Conservation (phyloP, 2,329 filamentous ascomycete species). For the Aspergillus persii region DNA sequence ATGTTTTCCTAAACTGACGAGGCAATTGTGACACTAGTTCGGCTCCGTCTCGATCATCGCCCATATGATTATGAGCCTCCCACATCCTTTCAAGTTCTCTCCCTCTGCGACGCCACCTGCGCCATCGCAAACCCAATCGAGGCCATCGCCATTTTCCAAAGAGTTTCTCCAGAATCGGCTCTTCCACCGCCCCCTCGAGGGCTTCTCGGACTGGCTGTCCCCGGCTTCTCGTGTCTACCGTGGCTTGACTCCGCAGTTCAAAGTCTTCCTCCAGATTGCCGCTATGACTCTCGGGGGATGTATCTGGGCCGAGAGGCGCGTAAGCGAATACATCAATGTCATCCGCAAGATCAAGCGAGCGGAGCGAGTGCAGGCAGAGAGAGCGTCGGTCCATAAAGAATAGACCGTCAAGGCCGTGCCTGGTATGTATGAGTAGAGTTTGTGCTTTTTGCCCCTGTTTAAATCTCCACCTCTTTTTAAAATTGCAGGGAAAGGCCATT, state of each 20-base stretch:
- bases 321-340: constrained; percentile 46
- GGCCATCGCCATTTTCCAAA: constrained; percentile 28
- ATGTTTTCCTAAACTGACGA: not conserved
- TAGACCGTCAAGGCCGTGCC: not conserved
- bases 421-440: not conserved
- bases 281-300: constrained; percentile 49
- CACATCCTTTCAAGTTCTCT: constrained; percentile 43
- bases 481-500: not conserved
- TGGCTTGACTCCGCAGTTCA: constrained; percentile 49
- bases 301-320: constrained; percentile 48
- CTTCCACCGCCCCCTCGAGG: constrained; percentile 45
- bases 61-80: constrained; percentile 45
- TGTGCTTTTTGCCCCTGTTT: not conserved
- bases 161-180: constrained; percentile 31
- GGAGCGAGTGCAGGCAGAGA: constrained; percentile 36
- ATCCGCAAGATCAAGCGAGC: constrained; percentile 42
- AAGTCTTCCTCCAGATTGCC: constrained; percentile 49
- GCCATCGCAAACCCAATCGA: constrained; percentile 17
- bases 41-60: constrained; percentile 47
- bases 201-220: constrained; percentile 49
- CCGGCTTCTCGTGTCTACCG: constrained; percentile 45
- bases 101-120: constrained; percentile 27
- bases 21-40: constrained; percentile 30
- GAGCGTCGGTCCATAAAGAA: constrained; percentile 15
- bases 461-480: not conserved